Evolutionary conservation across 2,329 filamentous ascomycete genomes (phyloP), one percentile per base, ranked within the genome.

Genomic region (Xylariales sp.): DNA sequence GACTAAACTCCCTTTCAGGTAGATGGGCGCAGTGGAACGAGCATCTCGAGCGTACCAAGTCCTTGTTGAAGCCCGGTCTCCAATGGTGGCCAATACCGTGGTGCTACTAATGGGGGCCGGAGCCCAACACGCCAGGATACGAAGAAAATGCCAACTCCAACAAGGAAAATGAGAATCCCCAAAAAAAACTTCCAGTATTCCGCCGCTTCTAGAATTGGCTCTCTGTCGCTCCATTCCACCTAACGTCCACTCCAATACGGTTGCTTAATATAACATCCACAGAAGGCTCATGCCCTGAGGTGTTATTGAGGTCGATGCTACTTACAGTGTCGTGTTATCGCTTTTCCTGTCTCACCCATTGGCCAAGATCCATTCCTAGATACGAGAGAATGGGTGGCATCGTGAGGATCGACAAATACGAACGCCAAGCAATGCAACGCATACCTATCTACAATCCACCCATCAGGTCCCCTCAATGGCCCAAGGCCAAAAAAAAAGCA

Each of bases 351-450:
- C 30, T 32, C 39, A 28, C 5, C 30, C 58, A 68, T 69, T 66
- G 63, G 59, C 32, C 36, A 30, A 52, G 39, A 43, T 14, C 4
- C 5, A 41, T 41, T 28, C 18, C 7, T 7, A 32, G 23, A 56
- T 28, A 56, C 23, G 36, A 41, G 53, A 45, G 39, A 8, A 16
- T 43, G 10, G 54, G 12, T 43, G 10, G 54, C 12, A 49, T 53
- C 48, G 58, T 23, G 48, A 58, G 8, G 65, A 69, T 72, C 61
- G 62, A 49, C 65, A 60, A 69, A 69, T 69, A 69, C 62, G 59
- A 63, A 62, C 59, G 69, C 69, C 68, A 70, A 70, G 62, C 41
- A 39, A 54, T 52, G 59, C 48, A 67, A 23, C 28, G 16, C 50
- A 54, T 10, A 39, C 50, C 5, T 3, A 36, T 52, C 5, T 49